phyloP scores from a whole-genome alignment of 257 asterid species.

The Mitragyna speciosa region DNA sequence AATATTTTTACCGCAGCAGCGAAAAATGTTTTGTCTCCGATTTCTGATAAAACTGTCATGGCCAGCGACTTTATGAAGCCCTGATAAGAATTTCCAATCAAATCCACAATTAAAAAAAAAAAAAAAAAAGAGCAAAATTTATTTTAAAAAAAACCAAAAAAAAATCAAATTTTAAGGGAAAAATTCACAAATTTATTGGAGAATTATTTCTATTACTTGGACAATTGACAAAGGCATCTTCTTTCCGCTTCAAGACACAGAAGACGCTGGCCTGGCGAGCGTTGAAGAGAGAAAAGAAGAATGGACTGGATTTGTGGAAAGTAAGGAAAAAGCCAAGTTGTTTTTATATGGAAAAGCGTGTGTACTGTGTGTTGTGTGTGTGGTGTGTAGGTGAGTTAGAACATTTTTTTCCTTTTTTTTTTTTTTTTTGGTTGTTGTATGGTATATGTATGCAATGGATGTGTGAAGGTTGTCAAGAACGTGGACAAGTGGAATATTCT shows the following conservation, averaged over 20 bases:
- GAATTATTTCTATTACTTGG: conserved; percentile 26
- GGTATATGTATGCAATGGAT: too few relatives aligned
- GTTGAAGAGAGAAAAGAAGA: neutral
- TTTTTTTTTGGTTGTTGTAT: too few relatives aligned
- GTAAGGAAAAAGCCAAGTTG: neutral
- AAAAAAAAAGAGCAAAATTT: neutral
- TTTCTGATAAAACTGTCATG: conserved; percentile 89
- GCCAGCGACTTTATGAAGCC: conserved; percentile 92
- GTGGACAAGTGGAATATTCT: too few relatives aligned
- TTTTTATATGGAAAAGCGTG: too few relatives aligned
- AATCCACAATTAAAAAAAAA: conserved; percentile 12
- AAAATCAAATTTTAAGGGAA: neutral
- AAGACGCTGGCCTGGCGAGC: neutral
- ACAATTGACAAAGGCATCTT: conserved; percentile 40
- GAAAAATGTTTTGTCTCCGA: conserved; percentile 91
- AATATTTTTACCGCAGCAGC: conserved; percentile 75
- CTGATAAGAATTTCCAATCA: conserved; percentile 30
- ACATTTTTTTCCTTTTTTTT: too few relatives aligned
- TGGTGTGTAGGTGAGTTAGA: too few relatives aligned
- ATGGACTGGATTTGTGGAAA: neutral
- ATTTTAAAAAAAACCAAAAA: neutral
- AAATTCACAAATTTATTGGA: neutral
- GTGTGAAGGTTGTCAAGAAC: too few relatives aligned
- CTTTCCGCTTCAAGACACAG: neutral
- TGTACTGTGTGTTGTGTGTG: too few relatives aligned